Percentiles rank a stretch among this genome's conserved stretches.
phyloP scores from a whole-genome alignment of 208 protist species.

The Kentomonas sorsogonicus region DNA sequence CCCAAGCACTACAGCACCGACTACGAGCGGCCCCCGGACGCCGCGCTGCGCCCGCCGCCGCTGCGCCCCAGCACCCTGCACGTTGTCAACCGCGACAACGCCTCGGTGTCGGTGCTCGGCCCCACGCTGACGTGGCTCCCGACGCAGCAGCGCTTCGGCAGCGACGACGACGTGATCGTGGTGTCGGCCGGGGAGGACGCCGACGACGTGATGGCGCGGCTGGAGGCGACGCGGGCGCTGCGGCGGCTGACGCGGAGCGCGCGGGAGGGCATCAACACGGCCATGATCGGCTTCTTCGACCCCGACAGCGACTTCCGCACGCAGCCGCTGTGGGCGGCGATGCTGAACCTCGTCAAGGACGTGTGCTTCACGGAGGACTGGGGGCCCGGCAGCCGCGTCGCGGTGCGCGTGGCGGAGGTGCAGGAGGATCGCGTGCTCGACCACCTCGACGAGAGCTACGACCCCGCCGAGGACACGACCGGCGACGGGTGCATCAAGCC shows the following conservation, averaged over 20 bases:
- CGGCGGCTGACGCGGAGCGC: conserved; percentile 9
- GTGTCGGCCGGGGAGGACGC: conserved; percentile 8
- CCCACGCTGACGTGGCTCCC: conserved; percentile 13
- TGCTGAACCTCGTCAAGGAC: conserved; percentile 10
- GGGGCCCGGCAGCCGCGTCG: conserved; percentile 21
- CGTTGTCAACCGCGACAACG: conserved; percentile 3
- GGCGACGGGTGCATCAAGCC: background rate
- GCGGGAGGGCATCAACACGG: conserved; percentile 17
- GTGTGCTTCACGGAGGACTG: conserved; percentile 20
- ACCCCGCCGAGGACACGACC: conserved; percentile 2
- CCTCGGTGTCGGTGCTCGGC: conserved; percentile 8
- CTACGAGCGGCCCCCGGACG: background rate
- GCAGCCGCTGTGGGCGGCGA: conserved; percentile 26
- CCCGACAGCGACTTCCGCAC: conserved; percentile 1
- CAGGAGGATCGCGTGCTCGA: conserved; percentile 19
- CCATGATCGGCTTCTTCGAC: conserved; percentile 24
- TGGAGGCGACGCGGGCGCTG: conserved; percentile 4
- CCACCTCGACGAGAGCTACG: conserved; percentile 16
- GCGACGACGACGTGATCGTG: conserved; percentile 18
- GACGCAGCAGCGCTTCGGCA: conserved; percentile 23
- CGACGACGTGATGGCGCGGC: conserved; percentile 8
- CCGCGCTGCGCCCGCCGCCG: background rate
- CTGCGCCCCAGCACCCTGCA: background rate
- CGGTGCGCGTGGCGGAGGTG: conserved; percentile 24
- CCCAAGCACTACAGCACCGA: conserved; percentile 12